Base-by-base conservation (phyloP, 805 yeast species). In the Starmerella etchellsii region DNA sequence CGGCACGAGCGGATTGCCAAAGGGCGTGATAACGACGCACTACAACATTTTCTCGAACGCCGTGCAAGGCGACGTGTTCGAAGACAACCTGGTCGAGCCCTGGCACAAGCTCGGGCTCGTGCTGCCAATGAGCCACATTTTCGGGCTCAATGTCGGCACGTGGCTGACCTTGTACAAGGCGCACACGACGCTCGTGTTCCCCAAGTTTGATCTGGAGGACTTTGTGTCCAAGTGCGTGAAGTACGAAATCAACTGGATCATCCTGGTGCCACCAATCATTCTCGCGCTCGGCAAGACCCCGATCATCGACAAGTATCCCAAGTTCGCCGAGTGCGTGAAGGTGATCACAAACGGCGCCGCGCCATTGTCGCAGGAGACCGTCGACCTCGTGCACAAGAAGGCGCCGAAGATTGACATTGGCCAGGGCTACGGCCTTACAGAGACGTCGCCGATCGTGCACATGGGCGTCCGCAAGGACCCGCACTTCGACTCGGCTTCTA, bases 11-110 rank as follows among this genome's bases (percentile, higher is more conserved):
- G 87, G 91, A 41, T 71, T 76, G 32, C 83, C 88, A 46, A 81
- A 81, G 63, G 88, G 88, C 52, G 88, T 78, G 21, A 73, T 75
- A 24, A 62, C 78, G 46, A 67, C 72, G 24, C 85, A 80, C 48
- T 58, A 56, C 36, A 76, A 75, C 48, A 66, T 73, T 15, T 62
- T 62, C 11, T 55, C 68, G 22, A 65, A 65, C 40, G 51, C 58
- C 2, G 34, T 48, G 21, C 59, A 54, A 36, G 26, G 27, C 13
- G 29, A 24, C 5, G 13, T 36, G 2, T 5, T 33, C 20, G 23
- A 33, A 2, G 13, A 39, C 3, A 4, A 24, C 50, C 56, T 36
- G 43, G 57, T 21, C 54, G 57, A 11, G 40, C 43, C 38, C 40
- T 65, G 43, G 43, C 55, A 40, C 43, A 53, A 47, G 52, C 39